Base-by-base conservation (phyloP, 2,329 filamentous ascomycete genomes). In the Diaporthe ampelina region DNA sequence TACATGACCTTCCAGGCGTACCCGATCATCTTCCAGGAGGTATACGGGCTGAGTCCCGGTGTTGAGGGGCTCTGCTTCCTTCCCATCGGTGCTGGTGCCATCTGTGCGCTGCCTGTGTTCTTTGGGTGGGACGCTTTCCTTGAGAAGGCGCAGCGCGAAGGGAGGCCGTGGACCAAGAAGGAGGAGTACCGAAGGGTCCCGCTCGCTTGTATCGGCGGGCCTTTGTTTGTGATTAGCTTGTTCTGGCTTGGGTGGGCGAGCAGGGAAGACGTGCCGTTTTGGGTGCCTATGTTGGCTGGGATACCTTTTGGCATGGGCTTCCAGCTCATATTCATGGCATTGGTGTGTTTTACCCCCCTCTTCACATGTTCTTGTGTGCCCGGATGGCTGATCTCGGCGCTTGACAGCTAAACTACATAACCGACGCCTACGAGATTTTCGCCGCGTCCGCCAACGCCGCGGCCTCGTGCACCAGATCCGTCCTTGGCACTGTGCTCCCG, bases 1-100 rank as follows among this genome's bases (percentile, higher is more conserved):
- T 90, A 90, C 86, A 94, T 95, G 83, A 94, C 91, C 79, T 94
- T 96, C 78, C 91, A 94, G 81, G 92, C 93, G 3, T 95, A 92
- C 80, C 91, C 91, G 1, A 86, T 92, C 75, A 93, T 95, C 76
- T 95, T 94, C 81, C 84, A 88, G 76, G 80, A 83, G 32, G 80
- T 91, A 5, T 95, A 95, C 81, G 84, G 85, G 40, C 89, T 95
- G 75, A 89, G 87, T 3, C 86, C 91, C 0, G 92, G 93, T 26
- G 85, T 90, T 37, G 89, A 90, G 43, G 93, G 93, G 1, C 86
- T 95, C 1, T 86, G 90, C 6, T 95, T 94, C 82, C 85, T 95
- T 9, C 89, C 92, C 40, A 91, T 95, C 73, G 91, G 91, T 61
- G 83, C 89, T 9, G 94, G 94, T 32, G 89, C 90, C 40, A 76